phyloP scores from a whole-genome alignment of 768 basidiomycete genomes.

The Rhizopogon rudus region DNA sequence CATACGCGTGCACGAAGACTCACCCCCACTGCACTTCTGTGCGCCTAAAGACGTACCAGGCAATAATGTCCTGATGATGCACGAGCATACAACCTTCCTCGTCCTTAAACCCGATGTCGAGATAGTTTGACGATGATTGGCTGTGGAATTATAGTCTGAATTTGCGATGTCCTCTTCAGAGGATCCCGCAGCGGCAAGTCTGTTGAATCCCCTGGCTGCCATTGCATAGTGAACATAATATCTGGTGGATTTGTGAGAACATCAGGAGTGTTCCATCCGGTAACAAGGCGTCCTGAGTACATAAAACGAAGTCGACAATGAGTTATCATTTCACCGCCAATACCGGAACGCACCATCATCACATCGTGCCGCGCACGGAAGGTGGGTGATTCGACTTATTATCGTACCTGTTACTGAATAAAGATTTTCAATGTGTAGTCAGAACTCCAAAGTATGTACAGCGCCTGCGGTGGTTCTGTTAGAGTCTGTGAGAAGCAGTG shows the following conservation, averaged over 20 bases:
- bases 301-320: conserved; percentile 80
- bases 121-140: conserved; percentile 66
- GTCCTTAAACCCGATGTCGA: conserved; percentile 70
- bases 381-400: conserved; percentile 32
- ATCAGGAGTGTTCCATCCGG: conserved; percentile 72
- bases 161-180: conserved; percentile 86
- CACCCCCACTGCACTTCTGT: too few relatives aligned
- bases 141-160: conserved; percentile 87
- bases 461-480: too few relatives aligned
- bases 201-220: conserved; percentile 89
- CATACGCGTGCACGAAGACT: too few relatives aligned
- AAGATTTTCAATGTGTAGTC: too few relatives aligned
- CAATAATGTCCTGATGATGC: background rate
- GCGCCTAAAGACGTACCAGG: too few relatives aligned
- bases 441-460: too few relatives aligned
- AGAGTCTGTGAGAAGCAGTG: conserved; percentile 99
- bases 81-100: conserved; percentile 52
- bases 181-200: conserved; percentile 84
- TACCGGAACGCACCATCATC: conserved; percentile 11
- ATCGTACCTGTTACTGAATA: too few relatives aligned
- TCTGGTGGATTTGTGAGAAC: too few relatives aligned
- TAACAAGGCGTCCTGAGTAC: conserved; percentile 81
- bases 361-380: conserved; percentile 80
- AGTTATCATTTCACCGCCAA: too few relatives aligned
- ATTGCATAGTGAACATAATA: conserved; percentile 40